phyloP scores from a whole-genome alignment of 2,329 filamentous ascomycete genomes.

The Endocalyx cinctus region DNA sequence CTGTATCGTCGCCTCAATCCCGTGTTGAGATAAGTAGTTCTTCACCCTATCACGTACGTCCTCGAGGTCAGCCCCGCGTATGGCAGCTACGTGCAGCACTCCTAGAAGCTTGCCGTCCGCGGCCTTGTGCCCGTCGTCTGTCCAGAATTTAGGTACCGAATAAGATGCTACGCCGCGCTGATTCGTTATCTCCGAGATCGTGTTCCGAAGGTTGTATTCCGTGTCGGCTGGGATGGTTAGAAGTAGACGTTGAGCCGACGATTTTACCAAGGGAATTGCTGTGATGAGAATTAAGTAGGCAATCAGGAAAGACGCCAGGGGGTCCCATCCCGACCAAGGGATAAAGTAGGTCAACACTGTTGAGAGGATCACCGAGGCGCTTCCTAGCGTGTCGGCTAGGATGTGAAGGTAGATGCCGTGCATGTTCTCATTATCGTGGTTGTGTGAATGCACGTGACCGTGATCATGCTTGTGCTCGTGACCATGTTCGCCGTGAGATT shows the following conservation, averaged over 20 bases:
- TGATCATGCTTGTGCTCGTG: slow-evolving; percentile 23
- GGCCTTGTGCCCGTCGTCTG: slow-evolving; percentile 64
- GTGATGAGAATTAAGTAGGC: slow-evolving; percentile 91
- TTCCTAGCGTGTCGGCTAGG: slow-evolving; percentile 89
- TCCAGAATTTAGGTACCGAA: slow-evolving; percentile 85
- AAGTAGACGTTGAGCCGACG: slow-evolving; percentile 76
- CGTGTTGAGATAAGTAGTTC: slow-evolving; percentile 63
- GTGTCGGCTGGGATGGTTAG: slow-evolving; percentile 78
- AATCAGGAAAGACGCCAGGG: slow-evolving; percentile 88
- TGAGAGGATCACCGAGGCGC: slow-evolving; percentile 88
- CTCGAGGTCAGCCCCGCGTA: slow-evolving; percentile 67
- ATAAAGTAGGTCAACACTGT: slow-evolving; percentile 83
- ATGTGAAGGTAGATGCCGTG: slow-evolving; percentile 94
- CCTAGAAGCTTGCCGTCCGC: slow-evolving; percentile 61
- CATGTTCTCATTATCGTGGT: slow-evolving; percentile 96
- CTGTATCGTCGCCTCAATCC: slow-evolving; percentile 80
- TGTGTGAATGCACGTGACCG: slow-evolving; percentile 34
- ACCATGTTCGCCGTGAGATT: slow-evolving; percentile 30
- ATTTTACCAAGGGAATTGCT: slow-evolving; percentile 80
- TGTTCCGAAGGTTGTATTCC: slow-evolving; percentile 85
- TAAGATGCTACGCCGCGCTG: slow-evolving; percentile 83
- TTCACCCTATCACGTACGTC: slow-evolving; percentile 77
- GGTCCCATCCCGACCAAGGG: slow-evolving; percentile 92
- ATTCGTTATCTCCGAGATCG: slow-evolving; percentile 75
- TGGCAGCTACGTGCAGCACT: slow-evolving; percentile 80